Evolutionary conservation across 2,329 filamentous ascomycete species (phyloP).

Genomic region (Cladophialophora yegresii): DNA sequence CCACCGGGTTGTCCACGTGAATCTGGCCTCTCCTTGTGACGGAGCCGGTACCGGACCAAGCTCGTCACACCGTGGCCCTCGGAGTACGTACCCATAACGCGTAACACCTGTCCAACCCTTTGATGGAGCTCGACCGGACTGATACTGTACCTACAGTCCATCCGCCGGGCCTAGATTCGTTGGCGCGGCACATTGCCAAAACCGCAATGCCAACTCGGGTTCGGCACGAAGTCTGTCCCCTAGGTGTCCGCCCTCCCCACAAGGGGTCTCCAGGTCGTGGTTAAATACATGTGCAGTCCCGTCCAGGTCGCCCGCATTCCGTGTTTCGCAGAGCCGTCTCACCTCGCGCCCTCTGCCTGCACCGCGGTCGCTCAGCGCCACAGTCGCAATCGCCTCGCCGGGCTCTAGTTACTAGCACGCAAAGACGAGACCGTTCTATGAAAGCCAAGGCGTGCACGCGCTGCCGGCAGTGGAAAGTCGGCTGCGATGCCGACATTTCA

Average conservation of each 20-base stretch:
- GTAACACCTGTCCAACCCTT: background rate
- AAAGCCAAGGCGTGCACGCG: constrained; percentile 21
- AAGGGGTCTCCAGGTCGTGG: background rate
- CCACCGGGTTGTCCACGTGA: background rate
- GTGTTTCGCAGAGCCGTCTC: background rate
- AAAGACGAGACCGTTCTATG: constrained; percentile 4
- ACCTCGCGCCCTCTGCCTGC: background rate
- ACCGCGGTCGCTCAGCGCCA: background rate
- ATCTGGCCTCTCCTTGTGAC: background rate
- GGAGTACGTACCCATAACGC: background rate
- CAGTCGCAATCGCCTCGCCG: constrained; percentile 3
- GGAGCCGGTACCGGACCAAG: no score
- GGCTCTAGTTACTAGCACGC: background rate
- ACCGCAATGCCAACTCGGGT: background rate
- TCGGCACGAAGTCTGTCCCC: background rate
- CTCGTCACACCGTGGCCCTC: background rate
- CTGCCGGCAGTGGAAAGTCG: constrained; percentile 26
- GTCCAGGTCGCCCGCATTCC: background rate
- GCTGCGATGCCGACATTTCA: constrained; percentile 17
- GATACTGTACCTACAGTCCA: background rate
- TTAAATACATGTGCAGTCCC: background rate
- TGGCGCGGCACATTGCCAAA: background rate
- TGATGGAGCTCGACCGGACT: background rate
- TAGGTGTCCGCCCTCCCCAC: background rate
- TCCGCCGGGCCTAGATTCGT: background rate